phyloP scores from a whole-genome alignment of 352 stramenopile genomes.

The Phytophthora constricta region DNA sequence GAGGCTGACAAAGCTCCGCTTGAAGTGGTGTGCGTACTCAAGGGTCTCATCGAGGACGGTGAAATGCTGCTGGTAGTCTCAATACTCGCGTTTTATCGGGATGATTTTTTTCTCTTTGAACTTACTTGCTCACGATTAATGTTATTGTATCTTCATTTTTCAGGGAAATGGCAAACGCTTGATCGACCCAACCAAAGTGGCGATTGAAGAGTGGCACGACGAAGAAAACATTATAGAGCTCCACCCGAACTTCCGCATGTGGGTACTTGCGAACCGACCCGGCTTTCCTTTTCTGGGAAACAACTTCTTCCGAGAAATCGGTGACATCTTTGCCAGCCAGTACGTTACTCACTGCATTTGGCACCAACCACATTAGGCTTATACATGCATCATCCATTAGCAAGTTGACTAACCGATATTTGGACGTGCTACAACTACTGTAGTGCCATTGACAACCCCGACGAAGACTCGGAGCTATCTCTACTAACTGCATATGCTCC shows the following conservation, averaged over 20 bases:
- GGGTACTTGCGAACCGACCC: constrained; percentile 95
- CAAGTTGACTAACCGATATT: too few relatives aligned
- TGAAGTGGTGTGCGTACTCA: constrained; percentile 96
- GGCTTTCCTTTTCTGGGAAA: constrained; percentile 98
- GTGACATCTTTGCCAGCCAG: constrained; percentile 94
- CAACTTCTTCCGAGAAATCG: constrained; percentile 95
- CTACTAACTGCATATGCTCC: constrained; percentile 93
- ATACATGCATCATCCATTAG: too few relatives aligned
- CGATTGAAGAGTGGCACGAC: constrained; percentile 66
- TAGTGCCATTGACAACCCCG: constrained; percentile 90
- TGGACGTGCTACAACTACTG: constrained; percentile 3
- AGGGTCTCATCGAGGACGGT: constrained; percentile 96
- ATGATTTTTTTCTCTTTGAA: too few relatives aligned
- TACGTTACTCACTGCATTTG: constrained; percentile 39
- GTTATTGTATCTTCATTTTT: too few relatives aligned
- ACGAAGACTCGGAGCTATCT: constrained; percentile 90
- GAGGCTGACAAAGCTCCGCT: constrained; percentile 97
- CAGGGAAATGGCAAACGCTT: constrained; percentile 91
- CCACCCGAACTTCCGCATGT: constrained; percentile 94
- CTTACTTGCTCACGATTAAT: too few relatives aligned
- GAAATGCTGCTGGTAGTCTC: constrained; percentile 89
- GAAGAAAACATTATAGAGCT: constrained; percentile 89
- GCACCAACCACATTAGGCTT: not conserved
- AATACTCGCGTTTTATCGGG: not conserved
- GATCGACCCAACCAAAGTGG: constrained; percentile 73